These are phyloP conservation scores for Papilionanthe hybrid DNA, from an alignment of 116 monocot genomes.

Conservation along the genomic window DNA sequence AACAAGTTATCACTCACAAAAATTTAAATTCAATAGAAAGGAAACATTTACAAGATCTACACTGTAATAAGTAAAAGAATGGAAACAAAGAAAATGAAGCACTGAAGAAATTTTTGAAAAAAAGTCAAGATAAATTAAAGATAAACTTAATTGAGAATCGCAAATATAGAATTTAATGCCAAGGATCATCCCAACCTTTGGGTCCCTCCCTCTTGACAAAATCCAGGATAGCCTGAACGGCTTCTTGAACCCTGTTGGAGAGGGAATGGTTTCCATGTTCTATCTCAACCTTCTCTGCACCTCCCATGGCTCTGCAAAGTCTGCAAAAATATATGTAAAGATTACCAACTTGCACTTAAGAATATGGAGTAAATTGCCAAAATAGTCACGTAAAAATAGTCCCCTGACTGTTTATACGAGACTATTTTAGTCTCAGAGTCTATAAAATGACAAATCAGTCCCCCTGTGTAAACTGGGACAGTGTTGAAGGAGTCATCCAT, in stretches of 20 bases:
- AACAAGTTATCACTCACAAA: too few relatives aligned
- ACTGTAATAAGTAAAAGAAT: background rate
- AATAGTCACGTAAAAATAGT: too few relatives aligned
- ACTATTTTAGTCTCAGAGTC: too few relatives aligned
- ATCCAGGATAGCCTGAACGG: conserved; percentile 67
- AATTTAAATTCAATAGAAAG: too few relatives aligned
- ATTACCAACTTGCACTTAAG: background rate
- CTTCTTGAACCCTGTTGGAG: conserved; percentile 84
- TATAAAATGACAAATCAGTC: too few relatives aligned
- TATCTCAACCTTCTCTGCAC: conserved; percentile 92
- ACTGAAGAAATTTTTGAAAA: background rate
- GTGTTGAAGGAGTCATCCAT: too few relatives aligned
- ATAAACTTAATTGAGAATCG: background rate
- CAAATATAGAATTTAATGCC: conserved; percentile 42
- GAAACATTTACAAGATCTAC: too few relatives aligned
- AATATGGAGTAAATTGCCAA: background rate
- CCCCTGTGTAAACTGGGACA: too few relatives aligned
- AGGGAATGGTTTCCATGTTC: conserved; percentile 89
- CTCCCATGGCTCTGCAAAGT: conserved; percentile 77
- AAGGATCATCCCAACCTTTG: conserved; percentile 97
- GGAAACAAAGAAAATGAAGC: background rate
- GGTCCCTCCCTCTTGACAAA: conserved; percentile 95
- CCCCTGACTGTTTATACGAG: too few relatives aligned
- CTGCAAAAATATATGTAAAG: conserved; percentile 19
- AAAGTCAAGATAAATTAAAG: background rate